Evolutionary conservation across 495 filamentous ascomycete genomes (phyloP), one percentile per base, ranked within the genome.

Genomic region (Aeminium ludgeri): DNA sequence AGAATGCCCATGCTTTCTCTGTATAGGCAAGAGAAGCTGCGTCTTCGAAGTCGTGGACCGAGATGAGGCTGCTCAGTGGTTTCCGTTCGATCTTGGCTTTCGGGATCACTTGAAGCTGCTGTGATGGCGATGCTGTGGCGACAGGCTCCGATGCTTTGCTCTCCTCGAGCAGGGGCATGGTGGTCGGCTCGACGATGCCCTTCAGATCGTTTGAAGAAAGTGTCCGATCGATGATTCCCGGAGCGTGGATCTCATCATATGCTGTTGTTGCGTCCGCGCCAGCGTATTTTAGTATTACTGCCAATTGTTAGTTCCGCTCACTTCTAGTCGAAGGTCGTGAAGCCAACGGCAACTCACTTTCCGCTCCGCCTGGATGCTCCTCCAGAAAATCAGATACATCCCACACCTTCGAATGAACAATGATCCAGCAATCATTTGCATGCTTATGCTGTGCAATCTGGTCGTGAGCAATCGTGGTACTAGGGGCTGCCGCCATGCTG

Each of bases 1-100:
- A 77, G 59, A 86, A 92, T 0, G 83, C 83, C 73, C 78, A 85
- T 11, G 83, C 72, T 53, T 89, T 91, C 18, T 69, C 66, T 20
- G 65, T 71, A 32, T 78, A 63, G 7, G 69, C 74, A 15, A 60
- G 63, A 5, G 68, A 64, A 0, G 83, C 81, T 1, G 76, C 74
- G 10, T 54, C 30, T 47, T 75, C 69, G 57, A 91, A 86, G 54
- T 91, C 84, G 44, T 82, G 65, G 25, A n/a, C n/a, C n/a, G n/a
- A n/a, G n/a, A n/a, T n/a, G n/a, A n/a, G n/a, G n/a, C n/a, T n/a
- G n/a, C n/a, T n/a, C n/a, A n/a, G n/a, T n/a, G n/a, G n/a, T n/a
- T n/a, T n/a, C 72, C 61, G 34, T 70, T 82, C 18, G 5, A 16
- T 25, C 15, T 8, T 6, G 10, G 28, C 25, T 10, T 10, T 20